These are phyloP conservation scores for Hebeloma cylindrosporum DNA, from an alignment of 768 basidiomycete species.

Conservation along the genomic window DNA sequence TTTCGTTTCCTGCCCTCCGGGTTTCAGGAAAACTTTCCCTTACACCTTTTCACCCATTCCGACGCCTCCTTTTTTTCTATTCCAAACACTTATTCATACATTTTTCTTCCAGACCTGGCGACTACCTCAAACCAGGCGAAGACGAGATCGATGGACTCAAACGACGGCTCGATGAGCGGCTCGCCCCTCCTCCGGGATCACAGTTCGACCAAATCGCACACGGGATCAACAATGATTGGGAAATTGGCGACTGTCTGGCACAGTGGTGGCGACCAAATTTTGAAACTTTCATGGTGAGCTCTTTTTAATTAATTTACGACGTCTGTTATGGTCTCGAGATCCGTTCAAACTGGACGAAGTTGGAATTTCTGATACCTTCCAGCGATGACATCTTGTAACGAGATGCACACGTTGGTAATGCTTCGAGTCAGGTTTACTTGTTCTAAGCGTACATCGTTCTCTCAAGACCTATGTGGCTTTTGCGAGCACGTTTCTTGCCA, in stretches of 20 bases:
- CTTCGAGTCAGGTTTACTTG: no score
- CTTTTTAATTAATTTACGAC: neutral
- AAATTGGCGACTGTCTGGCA: conserved; percentile 93
- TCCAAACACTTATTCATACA: conserved; percentile 1
- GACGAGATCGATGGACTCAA: conserved; percentile 91
- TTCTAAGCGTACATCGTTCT: no score
- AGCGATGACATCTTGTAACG: no score
- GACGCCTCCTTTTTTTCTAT: neutral
- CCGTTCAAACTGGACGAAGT: neutral
- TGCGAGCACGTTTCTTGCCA: no score
- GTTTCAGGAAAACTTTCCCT: no score
- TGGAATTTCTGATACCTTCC: neutral
- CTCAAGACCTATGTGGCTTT: no score
- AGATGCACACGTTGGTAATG: no score
- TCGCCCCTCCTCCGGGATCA: conserved; percentile 73
- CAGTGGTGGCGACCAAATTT: conserved; percentile 99
- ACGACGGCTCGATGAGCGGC: conserved; percentile 82
- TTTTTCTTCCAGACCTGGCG: conserved; percentile 71
- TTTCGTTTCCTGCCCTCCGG: no score
- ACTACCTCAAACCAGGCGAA: conserved; percentile 96
- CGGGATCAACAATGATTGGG: conserved; percentile 88
- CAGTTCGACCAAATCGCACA: conserved; percentile 72
- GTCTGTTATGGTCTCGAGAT: conserved; percentile 1
- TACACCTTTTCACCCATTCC: no score
- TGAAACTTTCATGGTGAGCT: conserved; percentile 94